A percentile compares a stretch with the other conserved stretches of the same genome.
Evolutionary conservation across 805 yeast genomes (phyloP).

Genomic region (Nakazawaea siamensis): DNA sequence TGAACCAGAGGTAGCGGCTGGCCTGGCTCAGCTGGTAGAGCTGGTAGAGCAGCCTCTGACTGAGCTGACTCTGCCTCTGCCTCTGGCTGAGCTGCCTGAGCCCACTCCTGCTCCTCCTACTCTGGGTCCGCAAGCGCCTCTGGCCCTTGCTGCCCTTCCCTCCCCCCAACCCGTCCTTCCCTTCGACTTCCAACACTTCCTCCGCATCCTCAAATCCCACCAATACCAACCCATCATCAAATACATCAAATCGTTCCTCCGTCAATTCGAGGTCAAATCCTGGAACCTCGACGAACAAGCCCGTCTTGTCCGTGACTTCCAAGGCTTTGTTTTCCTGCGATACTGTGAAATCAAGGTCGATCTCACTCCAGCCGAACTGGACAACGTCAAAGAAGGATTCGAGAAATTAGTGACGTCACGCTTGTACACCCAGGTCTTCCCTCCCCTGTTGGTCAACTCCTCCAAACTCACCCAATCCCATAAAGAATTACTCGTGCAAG

Average conservation of each 20-base stretch:
- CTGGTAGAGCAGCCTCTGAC: too few species aligned
- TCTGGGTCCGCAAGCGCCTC: too few species aligned
- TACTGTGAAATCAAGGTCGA: background rate
- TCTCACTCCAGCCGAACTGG: conserved; percentile 56
- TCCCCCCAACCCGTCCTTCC: conserved; percentile 14
- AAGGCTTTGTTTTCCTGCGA: conserved; percentile 58
- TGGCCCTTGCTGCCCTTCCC: background rate
- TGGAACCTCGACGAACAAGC: conserved; percentile 76
- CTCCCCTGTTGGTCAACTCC: conserved; percentile 47
- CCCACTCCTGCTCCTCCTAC: too few species aligned
- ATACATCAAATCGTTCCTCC: conserved; percentile 76
- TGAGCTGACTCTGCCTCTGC: too few species aligned
- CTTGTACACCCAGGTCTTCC: conserved; percentile 66
- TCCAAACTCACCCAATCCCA: conserved; percentile 43
- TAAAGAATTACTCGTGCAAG: conserved; percentile 54
- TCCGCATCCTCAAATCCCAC: conserved; percentile 60
- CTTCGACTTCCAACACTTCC: conserved; percentile 81
- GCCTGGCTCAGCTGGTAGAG: too few species aligned
- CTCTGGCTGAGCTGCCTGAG: too few species aligned
- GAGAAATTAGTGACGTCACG: conserved; percentile 91
- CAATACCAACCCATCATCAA: conserved; percentile 85
- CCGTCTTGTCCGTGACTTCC: conserved; percentile 72
- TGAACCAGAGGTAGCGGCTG: too few species aligned
- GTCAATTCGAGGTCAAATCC: conserved; percentile 59
- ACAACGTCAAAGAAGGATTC: conserved; percentile 76